Percentiles rank a stretch among this genome's conserved stretches.
phyloP scores from a whole-genome alignment of 1,284 basidiomycete species.

The Golubevia sp. region DNA sequence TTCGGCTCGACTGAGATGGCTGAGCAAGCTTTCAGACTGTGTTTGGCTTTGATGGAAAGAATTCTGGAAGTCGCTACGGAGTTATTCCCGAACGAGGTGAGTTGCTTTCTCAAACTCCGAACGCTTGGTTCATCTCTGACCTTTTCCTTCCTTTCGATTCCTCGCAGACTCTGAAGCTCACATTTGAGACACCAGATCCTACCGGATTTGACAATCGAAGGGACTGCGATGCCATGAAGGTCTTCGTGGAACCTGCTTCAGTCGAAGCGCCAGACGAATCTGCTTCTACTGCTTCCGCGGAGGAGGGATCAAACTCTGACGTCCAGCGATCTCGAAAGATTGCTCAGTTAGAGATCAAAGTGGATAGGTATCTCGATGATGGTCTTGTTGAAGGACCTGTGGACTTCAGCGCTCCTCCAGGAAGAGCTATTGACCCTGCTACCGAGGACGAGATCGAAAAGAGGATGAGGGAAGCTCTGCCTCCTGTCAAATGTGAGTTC shows the following conservation, averaged over 20 bases:
- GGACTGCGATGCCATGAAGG: slow-evolving; percentile 24
- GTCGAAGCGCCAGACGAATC: not conserved
- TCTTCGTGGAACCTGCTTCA: slow-evolving; percentile 37
- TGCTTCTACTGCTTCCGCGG: not conserved
- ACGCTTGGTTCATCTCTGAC: slow-evolving; percentile 1
- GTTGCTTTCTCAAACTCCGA: too few species aligned
- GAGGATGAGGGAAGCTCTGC: slow-evolving; percentile 15
- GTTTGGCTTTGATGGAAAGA: slow-evolving; percentile 44
- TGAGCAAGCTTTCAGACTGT: slow-evolving; percentile 51
- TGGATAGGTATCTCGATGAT: slow-evolving; percentile 50
- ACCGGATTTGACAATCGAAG: too few species aligned
- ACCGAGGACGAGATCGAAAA: slow-evolving; percentile 37
- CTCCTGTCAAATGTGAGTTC: slow-evolving; percentile 8
- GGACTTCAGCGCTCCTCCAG: slow-evolving; percentile 31
- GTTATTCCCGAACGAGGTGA: slow-evolving; percentile 21
- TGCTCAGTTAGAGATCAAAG: slow-evolving; percentile 38
- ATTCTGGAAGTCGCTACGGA: slow-evolving; percentile 44
- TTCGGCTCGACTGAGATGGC: slow-evolving; percentile 57
- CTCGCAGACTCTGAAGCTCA: slow-evolving; percentile 36
- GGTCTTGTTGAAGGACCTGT: slow-evolving; percentile 42
- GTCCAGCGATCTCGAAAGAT: slow-evolving; percentile 11
- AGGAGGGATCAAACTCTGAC: not conserved
- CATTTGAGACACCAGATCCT: slow-evolving; percentile 25
- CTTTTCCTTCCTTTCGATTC: not conserved
- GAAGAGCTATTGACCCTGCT: slow-evolving; percentile 21